A percentile compares a stretch with the other conserved stretches of the same genome.
Conservation (phyloP, 2,329 filamentous ascomycete species). For the Ramularia collo-cygni region DNA sequence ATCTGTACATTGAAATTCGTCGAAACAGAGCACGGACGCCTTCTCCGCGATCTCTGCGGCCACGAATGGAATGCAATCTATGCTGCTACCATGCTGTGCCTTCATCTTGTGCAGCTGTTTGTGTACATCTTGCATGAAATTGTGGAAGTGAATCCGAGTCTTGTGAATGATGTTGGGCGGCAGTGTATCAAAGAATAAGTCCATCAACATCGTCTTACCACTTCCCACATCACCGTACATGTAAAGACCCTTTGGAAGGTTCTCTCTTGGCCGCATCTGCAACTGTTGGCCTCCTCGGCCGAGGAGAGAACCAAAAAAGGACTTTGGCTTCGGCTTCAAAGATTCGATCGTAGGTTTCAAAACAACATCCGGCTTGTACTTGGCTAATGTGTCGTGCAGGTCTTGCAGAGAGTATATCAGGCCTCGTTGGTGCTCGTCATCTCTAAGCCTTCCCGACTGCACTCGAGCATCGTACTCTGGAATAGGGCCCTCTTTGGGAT, state of each 20-base stretch:
- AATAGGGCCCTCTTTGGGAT: constrained; percentile 57
- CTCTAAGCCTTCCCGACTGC: constrained; percentile 61
- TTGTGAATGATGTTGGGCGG: constrained; percentile 34
- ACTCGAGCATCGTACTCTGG: constrained; percentile 84
- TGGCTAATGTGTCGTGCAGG: constrained; percentile 72
- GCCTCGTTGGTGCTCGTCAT: constrained; percentile 85
- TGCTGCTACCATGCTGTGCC: constrained; percentile 56
- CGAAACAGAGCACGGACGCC: constrained; percentile 67
- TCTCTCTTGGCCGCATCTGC: constrained; percentile 48
- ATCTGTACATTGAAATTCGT: constrained; percentile 79
- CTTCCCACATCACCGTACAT: constrained; percentile 73
- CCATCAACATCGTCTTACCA: constrained; percentile 70
- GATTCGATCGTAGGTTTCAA: constrained; percentile 71
- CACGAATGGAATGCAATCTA: constrained; percentile 17
- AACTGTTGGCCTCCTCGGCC: constrained; percentile 34
- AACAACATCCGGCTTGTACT: constrained; percentile 68
- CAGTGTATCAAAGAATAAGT: constrained; percentile 64
- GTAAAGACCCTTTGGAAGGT: constrained; percentile 50
- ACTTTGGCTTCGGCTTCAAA: constrained; percentile 47
- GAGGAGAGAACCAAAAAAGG: constrained; percentile 55
- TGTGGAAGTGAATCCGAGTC: constrained; percentile 67
- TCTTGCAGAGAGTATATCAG: constrained; percentile 87
- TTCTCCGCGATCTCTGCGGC: constrained; percentile 54
- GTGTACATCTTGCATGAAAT: constrained; percentile 71
- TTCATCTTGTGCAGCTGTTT: constrained; percentile 61